Base-by-base conservation (phyloP, 2,329 filamentous ascomycete species). In the Sporothrix phasma region DNA sequence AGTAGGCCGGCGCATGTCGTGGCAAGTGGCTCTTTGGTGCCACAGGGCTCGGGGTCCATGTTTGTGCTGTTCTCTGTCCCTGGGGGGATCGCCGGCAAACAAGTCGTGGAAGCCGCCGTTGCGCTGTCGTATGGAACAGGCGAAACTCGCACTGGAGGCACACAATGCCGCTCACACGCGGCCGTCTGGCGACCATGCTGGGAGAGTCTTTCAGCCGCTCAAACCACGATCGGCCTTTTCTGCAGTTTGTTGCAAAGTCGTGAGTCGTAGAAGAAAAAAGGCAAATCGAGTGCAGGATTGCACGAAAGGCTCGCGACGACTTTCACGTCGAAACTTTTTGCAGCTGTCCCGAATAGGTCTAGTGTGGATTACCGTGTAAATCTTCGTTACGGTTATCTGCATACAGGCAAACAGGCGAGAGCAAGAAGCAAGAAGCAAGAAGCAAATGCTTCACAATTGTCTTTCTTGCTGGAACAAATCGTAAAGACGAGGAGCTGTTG, bases 141-240 rank as follows among this genome's bases (percentile, higher is more conserved):
- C 62, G 62, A 3, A 61, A 34, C 41, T 64, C 60, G 59, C 64
- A 68, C 41, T 63, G 63, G 37, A 65, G 58, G 64, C 67, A 68
- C 46, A 64, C 60, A 62, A 66, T 58, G 61, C 66, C 61, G 56
- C 62, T 37, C 15, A 63, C 13, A n/a, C 34, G 53, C 39, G 53
- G 61, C 46, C 53, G 19, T 31, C 53, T 49, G 5, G 29, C 58
- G 13, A 29, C 60, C 64, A 65, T 65, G 22, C n/a, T 7, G 6
- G 37, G 19, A 37, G 26, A 22, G 24, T 46, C 11, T n/a, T 19
- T 13, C 51, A 39, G 8, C 31, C 19, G 10, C 31, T 39, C 51
- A 37, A 39, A 19, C 51, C 51, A 7, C n/a, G 39, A 39, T 56
- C 17, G 51, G 29, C 51, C 51, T 39, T 17, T 56, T 24, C 19